Conservation (phyloP, 805 yeast genomes). For the Zygoascus ofunaensis region DNA sequence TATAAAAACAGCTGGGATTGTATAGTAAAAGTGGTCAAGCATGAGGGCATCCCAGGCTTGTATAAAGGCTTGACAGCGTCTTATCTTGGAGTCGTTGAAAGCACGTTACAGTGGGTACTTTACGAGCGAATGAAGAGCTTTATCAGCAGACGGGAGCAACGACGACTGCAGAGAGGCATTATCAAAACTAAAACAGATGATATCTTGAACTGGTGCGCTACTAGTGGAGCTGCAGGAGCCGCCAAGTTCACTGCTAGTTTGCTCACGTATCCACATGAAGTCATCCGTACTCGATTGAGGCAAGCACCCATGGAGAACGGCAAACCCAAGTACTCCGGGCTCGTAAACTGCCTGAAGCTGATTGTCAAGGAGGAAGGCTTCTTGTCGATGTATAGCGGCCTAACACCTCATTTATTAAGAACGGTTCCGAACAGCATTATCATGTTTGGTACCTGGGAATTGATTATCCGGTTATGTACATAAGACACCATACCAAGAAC, state of each 20-base stretch:
- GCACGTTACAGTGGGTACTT: constrained; percentile 91
- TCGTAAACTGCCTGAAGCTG: constrained; percentile 75
- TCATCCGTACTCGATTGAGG: constrained; percentile 87
- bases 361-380: constrained; percentile 90
- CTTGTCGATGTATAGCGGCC: constrained; percentile 90
- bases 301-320: constrained; percentile 85
- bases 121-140: constrained; percentile 87
- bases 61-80: constrained; percentile 93
- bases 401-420: constrained; percentile 92
- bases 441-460: constrained; percentile 99
- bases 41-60: constrained; percentile 73
- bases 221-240: constrained; percentile 95
- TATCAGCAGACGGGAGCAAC: constrained; percentile 45
- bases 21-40: constrained; percentile 50
- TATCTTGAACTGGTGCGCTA: constrained; percentile 82
- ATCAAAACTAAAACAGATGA: constrained; percentile 44
- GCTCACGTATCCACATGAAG: constrained; percentile 95
- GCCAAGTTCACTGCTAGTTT: constrained; percentile 91
- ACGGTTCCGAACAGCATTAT: constrained; percentile 97
- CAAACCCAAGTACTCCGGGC: constrained; percentile 77
- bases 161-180: constrained; percentile 30
- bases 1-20: constrained; percentile 87
- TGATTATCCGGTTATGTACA: constrained; percentile 33
- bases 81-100: constrained; percentile 85
- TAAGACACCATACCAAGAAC: too few relatives aligned